A percentile compares a stretch with the other conserved stretches of the same genome.
Conservation (phyloP, 2,329 filamentous ascomycete species). For the Ophiostoma sp. region DNA sequence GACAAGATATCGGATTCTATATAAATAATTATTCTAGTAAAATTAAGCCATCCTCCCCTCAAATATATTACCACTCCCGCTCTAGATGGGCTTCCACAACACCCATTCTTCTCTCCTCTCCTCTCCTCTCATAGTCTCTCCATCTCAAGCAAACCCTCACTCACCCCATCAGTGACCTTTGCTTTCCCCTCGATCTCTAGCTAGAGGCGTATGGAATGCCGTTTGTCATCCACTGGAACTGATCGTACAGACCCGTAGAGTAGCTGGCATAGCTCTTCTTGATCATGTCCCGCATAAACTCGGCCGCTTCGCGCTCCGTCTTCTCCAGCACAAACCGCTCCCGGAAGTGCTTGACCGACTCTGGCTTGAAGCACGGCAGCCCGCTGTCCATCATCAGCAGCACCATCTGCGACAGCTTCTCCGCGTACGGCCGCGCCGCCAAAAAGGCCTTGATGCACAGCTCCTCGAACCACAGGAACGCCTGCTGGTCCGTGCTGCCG, state of each 20-base stretch:
- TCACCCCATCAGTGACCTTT: neutral
- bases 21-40: neutral
- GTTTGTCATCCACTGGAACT: constrained; percentile 63
- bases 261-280: constrained; percentile 87
- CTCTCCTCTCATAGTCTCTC: neutral
- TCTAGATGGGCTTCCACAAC: neutral
- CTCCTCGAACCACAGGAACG: constrained; percentile 95
- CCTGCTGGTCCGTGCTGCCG: constrained; percentile 73
- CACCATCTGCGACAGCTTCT: constrained; percentile 86
- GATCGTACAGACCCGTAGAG: constrained; percentile 91
- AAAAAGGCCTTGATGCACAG: constrained; percentile 94
- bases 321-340: constrained; percentile 90
- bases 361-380: constrained; percentile 94
- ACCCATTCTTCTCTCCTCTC: neutral
- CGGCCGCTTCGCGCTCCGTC: constrained; percentile 85
- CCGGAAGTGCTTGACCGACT: constrained; percentile 86
- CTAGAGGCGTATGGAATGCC: constrained; percentile 29
- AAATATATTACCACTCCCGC: neutral
- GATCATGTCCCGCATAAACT: constrained; percentile 86
- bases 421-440: constrained; percentile 75
- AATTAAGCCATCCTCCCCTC: neutral
- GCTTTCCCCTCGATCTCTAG: constrained; percentile 19
- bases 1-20: neutral
- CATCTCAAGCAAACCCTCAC: neutral
- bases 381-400: constrained; percentile 94